Base-by-base conservation (phyloP, 345 rosid genomes). In the Populus alba region DNA sequence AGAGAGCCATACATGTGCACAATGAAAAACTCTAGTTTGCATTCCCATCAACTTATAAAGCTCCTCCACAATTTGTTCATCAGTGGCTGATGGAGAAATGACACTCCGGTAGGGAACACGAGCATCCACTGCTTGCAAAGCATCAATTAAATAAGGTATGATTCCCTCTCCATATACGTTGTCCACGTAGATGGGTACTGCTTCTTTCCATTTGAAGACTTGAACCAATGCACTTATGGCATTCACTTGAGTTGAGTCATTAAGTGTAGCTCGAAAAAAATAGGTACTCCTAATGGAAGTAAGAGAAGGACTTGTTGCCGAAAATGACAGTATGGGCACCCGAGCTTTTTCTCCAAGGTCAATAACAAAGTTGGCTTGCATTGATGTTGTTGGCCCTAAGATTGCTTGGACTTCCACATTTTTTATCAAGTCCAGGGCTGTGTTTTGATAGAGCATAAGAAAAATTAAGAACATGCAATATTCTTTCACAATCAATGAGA, bases 281-380 rank as follows among this genome's bases (percentile, higher is more conserved):
- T 81, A 88, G 4, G 45, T 0, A 41, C 45, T 41, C 45, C 3
- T 41, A 1, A 41, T 41, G 45, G 45, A 41, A 41, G 39, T 71
- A 18, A 90, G 71, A 18, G 80, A 69, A 57, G 90, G 90, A 23
- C 82, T 84, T 5, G 88, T 70, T 3, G 89, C 87, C 1, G 90
- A 81, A 78, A 86, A 84, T 45, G 91, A 82, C 20, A 91, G 66
- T 25, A 84, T 83, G 0, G 97, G 95, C 29, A 90, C 89, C 17
- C 82, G 87, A 59, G 87, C 70, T 53, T 80, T 87, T 25, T 68
- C 63, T 55, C 91, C 87, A 0, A 84, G 29, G 6, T 65, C 62
- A 18, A 79, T 41, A 41, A 41, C 45, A 41, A 41, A 10, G 4
- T 2, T 41, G 2, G 45, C 45, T 41, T 41, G 45, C 45, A 41